Conservation (phyloP, 1,139 yeast genomes). For the Meyerozyma carpophila region DNA sequence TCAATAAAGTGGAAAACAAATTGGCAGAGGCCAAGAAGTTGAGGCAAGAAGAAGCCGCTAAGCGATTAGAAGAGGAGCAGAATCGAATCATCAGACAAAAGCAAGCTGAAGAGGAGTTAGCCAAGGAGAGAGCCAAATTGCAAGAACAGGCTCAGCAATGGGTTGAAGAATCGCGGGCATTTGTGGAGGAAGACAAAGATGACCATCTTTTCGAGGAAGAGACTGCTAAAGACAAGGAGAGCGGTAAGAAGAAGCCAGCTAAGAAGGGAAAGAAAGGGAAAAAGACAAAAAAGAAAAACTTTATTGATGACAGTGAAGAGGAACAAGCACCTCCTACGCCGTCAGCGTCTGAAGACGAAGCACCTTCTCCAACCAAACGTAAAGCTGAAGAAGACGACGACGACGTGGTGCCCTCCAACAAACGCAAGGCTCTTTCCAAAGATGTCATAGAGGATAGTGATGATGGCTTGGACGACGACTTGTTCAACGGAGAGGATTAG, state of each 20-base stretch:
- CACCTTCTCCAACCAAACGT: conserved; percentile 13
- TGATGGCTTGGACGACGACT: conserved; percentile 34
- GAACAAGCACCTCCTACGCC: conserved; percentile 10
- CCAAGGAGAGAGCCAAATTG: conserved; percentile 62
- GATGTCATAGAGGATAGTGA: conserved; percentile 54
- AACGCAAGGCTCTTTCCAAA: conserved; percentile 34
- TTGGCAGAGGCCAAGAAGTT: conserved; percentile 68
- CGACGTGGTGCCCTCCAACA: conserved; percentile 12
- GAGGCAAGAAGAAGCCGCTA: conserved; percentile 54
- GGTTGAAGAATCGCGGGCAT: conserved; percentile 55
- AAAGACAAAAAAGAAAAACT: conserved; percentile 15
- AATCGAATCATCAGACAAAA: conserved; percentile 36
- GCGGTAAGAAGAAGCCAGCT: conserved; percentile 11
- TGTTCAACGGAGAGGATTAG: conserved; percentile 13
- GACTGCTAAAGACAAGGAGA: conserved; percentile 15
- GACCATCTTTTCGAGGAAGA: conserved; percentile 27
- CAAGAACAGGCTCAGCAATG: conserved; percentile 82
- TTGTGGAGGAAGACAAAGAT: conserved; percentile 31
- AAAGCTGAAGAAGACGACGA: conserved; percentile 14
- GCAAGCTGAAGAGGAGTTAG: conserved; percentile 47
- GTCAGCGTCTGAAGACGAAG: conserved; percentile 10
- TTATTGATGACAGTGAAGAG: conserved; percentile 18
- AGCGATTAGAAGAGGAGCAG: conserved; percentile 32
- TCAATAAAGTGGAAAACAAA: conserved; percentile 51
- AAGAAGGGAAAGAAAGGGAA: conserved; percentile 9